Conservation (phyloP, 176 grass and related monocot species). For the Cymbopogon citratus region DNA sequence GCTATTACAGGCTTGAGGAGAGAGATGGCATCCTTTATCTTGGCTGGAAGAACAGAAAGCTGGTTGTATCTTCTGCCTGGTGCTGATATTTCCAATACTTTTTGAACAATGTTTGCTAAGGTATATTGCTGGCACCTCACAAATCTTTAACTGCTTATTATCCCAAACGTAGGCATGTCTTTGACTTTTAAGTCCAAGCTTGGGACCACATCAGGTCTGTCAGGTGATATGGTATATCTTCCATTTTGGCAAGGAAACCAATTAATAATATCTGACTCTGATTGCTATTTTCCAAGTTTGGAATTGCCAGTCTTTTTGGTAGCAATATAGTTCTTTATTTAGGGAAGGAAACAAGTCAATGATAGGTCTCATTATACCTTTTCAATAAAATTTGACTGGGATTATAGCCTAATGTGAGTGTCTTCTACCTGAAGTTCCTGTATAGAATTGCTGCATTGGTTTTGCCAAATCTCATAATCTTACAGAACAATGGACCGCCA, state of each 20-base stretch:
- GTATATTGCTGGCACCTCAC: slow-evolving; percentile 30
- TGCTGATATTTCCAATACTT: slow-evolving; percentile 21
- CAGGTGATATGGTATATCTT: neutral
- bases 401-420: neutral
- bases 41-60: slow-evolving; percentile 54
- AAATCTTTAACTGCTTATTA: neutral
- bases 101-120: slow-evolving; percentile 26
- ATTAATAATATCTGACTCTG: neutral
- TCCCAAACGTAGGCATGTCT: neutral
- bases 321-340: neutral
- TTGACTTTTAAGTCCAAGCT: neutral
- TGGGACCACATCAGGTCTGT: neutral
- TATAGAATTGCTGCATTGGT: neutral
- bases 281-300: neutral
- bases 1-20: slow-evolving; percentile 42
- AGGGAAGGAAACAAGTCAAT: neutral
- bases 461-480: neutral
- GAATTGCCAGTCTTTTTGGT: neutral
- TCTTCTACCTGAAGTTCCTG: neutral
- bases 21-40: slow-evolving; percentile 46
- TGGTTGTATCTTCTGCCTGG: slow-evolving; percentile 63
- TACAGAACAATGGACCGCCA: neutral
- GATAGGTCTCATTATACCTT: neutral
- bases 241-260: neutral
- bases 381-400: neutral